Evolutionary conservation across 805 yeast genomes (phyloP).

Genomic region (Myxozyma sirexii): DNA sequence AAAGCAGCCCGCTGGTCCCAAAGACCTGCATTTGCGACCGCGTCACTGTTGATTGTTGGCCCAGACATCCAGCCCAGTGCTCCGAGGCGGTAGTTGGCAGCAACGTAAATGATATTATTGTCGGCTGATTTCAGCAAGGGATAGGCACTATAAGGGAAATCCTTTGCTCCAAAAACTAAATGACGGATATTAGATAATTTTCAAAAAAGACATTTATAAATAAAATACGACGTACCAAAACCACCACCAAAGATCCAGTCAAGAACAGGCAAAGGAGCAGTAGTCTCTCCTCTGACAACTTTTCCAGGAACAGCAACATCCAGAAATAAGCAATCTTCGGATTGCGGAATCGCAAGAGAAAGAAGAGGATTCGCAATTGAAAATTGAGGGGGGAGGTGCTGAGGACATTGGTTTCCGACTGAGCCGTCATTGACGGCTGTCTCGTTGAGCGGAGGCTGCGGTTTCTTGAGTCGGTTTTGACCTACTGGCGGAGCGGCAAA

Average conservation of each 20-base stretch:
- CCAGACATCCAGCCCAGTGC: conserved; percentile 44
- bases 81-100: conserved; percentile 37
- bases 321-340: conserved; percentile 32
- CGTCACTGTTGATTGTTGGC: conserved; percentile 35
- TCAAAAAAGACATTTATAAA: not conserved
- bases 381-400: conserved; percentile 11
- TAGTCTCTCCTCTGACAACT: conserved; percentile 1
- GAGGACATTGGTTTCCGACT: conserved; percentile 24
- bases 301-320: conserved; percentile 32
- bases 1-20: conserved; percentile 44
- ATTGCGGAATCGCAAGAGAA: not conserved
- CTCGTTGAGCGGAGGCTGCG: conserved; percentile 19
- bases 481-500: conserved; percentile 33
- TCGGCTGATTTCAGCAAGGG: conserved; percentile 17
- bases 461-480: conserved; percentile 19
- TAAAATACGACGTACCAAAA: not conserved
- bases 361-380: conserved; percentile 8
- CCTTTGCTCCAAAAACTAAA: conserved; percentile 24
- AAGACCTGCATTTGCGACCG: conserved; percentile 43
- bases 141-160: conserved; percentile 12
- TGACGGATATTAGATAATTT: conserved; percentile 6
- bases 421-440: conserved; percentile 24
- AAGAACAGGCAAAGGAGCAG: not conserved
- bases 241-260: conserved; percentile 14
- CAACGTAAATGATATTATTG: conserved; percentile 21